Conservation (phyloP, 2,329 filamentous ascomycete species). For the Ophiostoma fasciatum region DNA sequence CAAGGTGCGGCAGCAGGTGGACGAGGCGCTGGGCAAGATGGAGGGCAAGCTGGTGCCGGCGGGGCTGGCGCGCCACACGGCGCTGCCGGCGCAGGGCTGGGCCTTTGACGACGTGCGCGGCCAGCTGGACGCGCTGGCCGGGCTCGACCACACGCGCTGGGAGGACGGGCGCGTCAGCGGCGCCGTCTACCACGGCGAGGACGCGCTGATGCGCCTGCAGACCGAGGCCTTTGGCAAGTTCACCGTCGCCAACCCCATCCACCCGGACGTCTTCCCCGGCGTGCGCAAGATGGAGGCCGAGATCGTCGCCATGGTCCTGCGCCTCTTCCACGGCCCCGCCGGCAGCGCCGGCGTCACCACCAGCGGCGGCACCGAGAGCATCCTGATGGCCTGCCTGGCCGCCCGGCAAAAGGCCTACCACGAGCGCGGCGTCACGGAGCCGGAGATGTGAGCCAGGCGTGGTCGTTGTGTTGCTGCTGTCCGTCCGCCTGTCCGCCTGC, state of each 20-base stretch:
- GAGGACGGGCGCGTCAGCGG: conserved; percentile 91
- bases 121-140: conserved; percentile 64
- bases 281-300: conserved; percentile 99
- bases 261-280: conserved; percentile 95
- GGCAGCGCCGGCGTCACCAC: conserved; percentile 79
- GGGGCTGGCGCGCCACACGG: conserved; percentile 51
- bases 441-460: conserved; percentile 94
- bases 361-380: conserved; percentile 88
- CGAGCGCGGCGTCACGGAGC: conserved; percentile 79
- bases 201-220: conserved; percentile 68
- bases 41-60: conserved; percentile 70
- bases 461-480: too few relatives aligned
- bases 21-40: conserved; percentile 63
- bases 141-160: conserved; percentile 90
- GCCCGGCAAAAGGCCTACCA: conserved; percentile 77
- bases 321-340: conserved; percentile 78
- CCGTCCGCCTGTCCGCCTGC: too few relatives aligned
- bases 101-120: conserved; percentile 60
- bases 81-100: conserved; percentile 74
- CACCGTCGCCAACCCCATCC: conserved; percentile 89
- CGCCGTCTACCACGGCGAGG: conserved; percentile 89
- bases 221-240: conserved; percentile 89
- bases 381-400: conserved; percentile 84
- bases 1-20: conserved; percentile 73
- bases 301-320: conserved; percentile 86